Base-by-base conservation (phyloP, 176 grass and related monocot genomes). In the Panicum miliaceum region DNA sequence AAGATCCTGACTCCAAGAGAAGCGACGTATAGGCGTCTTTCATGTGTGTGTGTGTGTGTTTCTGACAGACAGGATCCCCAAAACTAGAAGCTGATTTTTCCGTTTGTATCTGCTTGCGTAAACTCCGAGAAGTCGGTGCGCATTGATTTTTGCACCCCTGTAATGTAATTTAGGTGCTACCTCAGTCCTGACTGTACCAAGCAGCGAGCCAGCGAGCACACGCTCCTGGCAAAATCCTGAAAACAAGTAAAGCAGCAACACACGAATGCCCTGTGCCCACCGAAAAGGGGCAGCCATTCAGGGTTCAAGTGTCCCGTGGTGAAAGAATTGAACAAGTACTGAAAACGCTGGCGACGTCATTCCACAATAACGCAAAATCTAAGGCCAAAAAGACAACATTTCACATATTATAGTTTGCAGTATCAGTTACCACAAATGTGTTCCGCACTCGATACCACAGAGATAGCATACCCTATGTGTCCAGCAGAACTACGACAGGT, bases 11-110 rank as follows among this genome's bases (percentile, higher is more conserved):
- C 46, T 20, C 46, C 56, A 36, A 71, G 79, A 64, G 62, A 82
- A 77, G 5, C 25, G 22, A 71, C 82, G 88, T 80, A 86, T 68
- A 84, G 72, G 83, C 64, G 56, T 57, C 20, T 64, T 76, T 40
- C 29, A 2, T 32, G 29, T 32, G 29, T 32, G 29, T 32, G 29
- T 32, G 29, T 48, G 46, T 29, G 62, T 13, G 27, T 20, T 67
- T 64, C n/a, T 27, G 45, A 78, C 51, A 37, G 46, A 82, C 43
- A 56, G 57, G 84, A 76, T 80, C 68, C 56, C 50, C 64, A 58
- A 63, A 86, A 64, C 48, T 5, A 26, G 42, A 53, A 51, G 63
- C 46, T n/a, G 22, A 43, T 67, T 38, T 71, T 52, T 61, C 29
- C 63, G 27, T 43, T 32, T 22, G 67, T 74, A 18, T 3, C 25